These are phyloP conservation scores for Erythrobasidium yunnanense DNA, from an alignment of 768 basidiomycete genomes.

Conservation along the genomic window DNA sequence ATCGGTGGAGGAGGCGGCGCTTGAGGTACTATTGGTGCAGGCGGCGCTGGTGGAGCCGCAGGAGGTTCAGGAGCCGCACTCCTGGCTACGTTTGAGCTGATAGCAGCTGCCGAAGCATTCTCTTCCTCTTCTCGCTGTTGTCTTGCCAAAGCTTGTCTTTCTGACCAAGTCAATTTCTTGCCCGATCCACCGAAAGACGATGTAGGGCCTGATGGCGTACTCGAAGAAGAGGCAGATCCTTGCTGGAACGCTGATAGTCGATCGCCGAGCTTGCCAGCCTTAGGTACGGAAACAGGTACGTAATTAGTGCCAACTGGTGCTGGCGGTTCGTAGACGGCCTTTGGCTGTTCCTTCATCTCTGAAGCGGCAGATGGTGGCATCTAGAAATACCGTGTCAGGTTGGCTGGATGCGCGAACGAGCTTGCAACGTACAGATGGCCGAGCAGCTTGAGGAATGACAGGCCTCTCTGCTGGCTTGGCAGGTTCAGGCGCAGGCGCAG, in stretches of 20 bases:
- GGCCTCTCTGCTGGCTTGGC: no score
- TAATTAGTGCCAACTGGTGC: constrained; percentile 55
- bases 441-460: no score
- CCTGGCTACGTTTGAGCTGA: not conserved
- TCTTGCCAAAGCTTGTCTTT: constrained; percentile 83
- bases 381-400: no score
- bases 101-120: constrained; percentile 43
- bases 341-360: constrained; percentile 5
- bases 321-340: constrained; percentile 23
- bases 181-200: constrained; percentile 39
- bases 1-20: constrained; percentile 36
- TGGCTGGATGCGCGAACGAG: constrained; percentile 1
- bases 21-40: constrained; percentile 42
- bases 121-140: constrained; percentile 68
- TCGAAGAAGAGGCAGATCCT: constrained; percentile 27
- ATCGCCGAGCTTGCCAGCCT: constrained; percentile 78
- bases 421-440: constrained; percentile 30
- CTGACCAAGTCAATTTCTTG: constrained; percentile 86
- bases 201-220: constrained; percentile 4
- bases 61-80: not conserved
- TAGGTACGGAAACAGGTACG: constrained; percentile 69
- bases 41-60: constrained; percentile 23
- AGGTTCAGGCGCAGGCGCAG: constrained; percentile 47
- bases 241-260: constrained; percentile 50
- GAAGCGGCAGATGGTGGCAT: not conserved